Percentiles rank a stretch among this genome's conserved stretches.
Conservation (phyloP, 169 alveolate genomes). For the Miamiensis avidus region DNA sequence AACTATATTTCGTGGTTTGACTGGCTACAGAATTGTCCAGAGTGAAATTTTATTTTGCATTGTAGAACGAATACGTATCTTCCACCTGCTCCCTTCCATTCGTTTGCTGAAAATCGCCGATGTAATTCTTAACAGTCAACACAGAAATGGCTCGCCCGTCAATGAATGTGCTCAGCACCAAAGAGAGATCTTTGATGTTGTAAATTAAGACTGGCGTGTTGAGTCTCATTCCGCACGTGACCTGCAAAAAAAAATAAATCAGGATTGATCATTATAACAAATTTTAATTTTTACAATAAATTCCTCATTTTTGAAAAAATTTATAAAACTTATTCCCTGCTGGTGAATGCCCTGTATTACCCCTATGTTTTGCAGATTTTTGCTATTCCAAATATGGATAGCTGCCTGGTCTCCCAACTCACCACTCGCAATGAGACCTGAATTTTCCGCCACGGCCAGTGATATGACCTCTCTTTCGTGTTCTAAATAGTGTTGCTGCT, state of each 20-base stretch:
- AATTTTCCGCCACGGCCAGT: constrained; percentile 65
- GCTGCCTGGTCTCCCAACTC: constrained; percentile 75
- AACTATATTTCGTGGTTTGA: not conserved
- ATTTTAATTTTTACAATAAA: no score
- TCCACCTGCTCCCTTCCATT: not conserved
- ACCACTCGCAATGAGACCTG: constrained; percentile 73
- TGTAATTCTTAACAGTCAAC: constrained; percentile 36
- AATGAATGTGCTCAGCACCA: constrained; percentile 26
- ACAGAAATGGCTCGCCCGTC: constrained; percentile 33
- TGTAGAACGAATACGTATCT: not conserved
- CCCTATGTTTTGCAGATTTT: constrained; percentile 66
- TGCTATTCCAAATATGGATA: constrained; percentile 79
- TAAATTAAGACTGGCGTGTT: constrained; percentile 55
- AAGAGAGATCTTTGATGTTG: constrained; percentile 41
- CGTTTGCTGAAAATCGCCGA: constrained; percentile 20
- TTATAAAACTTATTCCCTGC: constrained; percentile 74
- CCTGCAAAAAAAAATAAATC: no score
- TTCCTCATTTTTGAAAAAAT: constrained; percentile 75
- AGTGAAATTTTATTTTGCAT: constrained; percentile 2
- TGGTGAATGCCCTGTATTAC: constrained; percentile 81
- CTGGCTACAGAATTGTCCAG: not conserved
- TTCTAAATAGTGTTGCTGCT: constrained; percentile 71
- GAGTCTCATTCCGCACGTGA: constrained; percentile 74
- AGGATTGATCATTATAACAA: no score
- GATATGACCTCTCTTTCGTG: constrained; percentile 78